A percentile compares a stretch with the other conserved stretches of the same genome.
Conservation (phyloP, 192 early-diverging fungal genomes). For the Backusella tarrabulga region DNA sequence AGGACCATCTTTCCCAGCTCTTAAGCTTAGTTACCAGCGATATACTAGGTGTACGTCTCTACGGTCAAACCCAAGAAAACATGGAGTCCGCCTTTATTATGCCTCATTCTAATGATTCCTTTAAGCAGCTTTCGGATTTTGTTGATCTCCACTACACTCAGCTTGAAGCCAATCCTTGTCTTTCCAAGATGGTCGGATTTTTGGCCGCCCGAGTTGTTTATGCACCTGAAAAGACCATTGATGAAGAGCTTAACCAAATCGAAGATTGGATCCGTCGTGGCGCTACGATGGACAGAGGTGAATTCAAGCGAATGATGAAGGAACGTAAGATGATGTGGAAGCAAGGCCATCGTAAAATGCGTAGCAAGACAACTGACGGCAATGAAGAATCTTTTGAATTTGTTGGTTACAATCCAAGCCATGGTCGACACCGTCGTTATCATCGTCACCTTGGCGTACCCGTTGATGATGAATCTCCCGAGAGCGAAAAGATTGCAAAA, state of each 20-base stretch:
- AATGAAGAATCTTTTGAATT: background rate
- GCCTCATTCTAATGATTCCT: background rate
- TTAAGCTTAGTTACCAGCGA: background rate
- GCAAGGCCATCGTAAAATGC: background rate
- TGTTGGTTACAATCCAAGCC: background rate
- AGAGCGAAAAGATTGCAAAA: background rate
- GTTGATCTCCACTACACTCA: background rate
- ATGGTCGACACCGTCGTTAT: background rate
- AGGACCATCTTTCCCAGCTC: background rate
- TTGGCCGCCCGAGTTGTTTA: background rate
- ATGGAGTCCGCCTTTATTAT: background rate
- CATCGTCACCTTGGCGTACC: background rate
- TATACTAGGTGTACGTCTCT: background rate
- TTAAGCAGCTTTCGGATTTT: background rate
- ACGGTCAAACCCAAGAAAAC: background rate
- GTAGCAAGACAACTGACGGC: background rate
- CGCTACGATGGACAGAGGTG: background rate
- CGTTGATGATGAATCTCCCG: background rate
- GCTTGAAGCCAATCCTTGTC: background rate
- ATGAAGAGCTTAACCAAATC: background rate
- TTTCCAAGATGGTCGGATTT: background rate
- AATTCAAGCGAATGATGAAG: background rate
- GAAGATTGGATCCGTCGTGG: background rate
- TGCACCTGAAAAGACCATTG: background rate
- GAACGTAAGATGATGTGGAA: background rate